phyloP scores from a whole-genome alignment of 345 rosid genomes.

The Salix caprea region DNA sequence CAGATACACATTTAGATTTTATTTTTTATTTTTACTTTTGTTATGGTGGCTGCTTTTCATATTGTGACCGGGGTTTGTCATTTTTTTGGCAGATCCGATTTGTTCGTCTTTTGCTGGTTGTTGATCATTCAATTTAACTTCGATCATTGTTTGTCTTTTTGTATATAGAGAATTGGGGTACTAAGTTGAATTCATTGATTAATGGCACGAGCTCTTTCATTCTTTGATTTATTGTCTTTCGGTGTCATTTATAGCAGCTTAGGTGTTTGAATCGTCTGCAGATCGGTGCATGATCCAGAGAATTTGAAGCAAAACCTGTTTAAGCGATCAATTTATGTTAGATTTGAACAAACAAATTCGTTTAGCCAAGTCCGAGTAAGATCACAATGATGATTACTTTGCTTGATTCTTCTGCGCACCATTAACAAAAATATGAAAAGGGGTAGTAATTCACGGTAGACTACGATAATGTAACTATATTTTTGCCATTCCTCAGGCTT shows the following conservation, averaged over 20 bases:
- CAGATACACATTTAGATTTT: background rate
- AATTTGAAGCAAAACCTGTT: too few species aligned
- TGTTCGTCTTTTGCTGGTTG: background rate
- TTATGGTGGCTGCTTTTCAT: background rate
- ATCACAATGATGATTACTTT: too few species aligned
- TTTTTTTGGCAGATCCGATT: background rate
- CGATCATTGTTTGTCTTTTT: background rate
- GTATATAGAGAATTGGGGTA: background rate
- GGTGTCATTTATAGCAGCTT: background rate
- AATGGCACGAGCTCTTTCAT: background rate
- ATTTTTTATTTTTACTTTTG: background rate
- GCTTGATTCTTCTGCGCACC: too few species aligned
- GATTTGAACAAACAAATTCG: too few species aligned
- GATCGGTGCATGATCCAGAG: too few species aligned
- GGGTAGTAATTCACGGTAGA: too few species aligned
- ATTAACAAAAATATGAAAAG: too few species aligned
- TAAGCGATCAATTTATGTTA: too few species aligned
- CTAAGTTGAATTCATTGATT: slow-evolving; percentile 2
- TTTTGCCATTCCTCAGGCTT: too few species aligned
- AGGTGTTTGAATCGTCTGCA: background rate
- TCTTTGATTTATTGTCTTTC: background rate
- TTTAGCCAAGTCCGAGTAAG: too few species aligned
- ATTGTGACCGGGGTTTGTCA: background rate
- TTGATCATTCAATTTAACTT: background rate
- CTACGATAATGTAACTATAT: too few species aligned